Conservation (phyloP, 306 rosid species). For the Cicer cuneatum region DNA sequence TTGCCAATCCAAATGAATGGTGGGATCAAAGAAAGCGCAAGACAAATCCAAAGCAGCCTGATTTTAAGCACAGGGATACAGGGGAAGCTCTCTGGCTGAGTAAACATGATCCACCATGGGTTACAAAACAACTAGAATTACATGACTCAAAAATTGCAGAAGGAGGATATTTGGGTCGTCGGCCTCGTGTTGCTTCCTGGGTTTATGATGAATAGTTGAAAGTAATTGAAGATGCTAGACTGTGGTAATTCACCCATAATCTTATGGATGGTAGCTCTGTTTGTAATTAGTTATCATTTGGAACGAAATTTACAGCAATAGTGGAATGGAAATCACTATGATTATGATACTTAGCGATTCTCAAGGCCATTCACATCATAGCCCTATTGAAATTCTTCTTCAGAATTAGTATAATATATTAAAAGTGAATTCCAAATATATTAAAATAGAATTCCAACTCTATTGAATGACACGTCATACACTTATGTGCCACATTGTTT, state of each 20-base stretch:
- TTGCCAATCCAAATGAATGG: slow-evolving; percentile 79
- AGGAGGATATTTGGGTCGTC: slow-evolving; percentile 39
- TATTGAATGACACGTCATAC: too few species aligned
- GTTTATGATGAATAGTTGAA: slow-evolving; percentile 56
- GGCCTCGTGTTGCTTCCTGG: slow-evolving; percentile 60
- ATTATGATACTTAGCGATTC: slow-evolving; percentile 17
- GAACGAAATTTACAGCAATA: not conserved
- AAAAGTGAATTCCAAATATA: too few species aligned
- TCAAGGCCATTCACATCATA: slow-evolving; percentile 28
- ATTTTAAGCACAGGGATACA: slow-evolving; percentile 77
- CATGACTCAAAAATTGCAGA: slow-evolving; percentile 53
- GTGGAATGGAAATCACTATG: not conserved
- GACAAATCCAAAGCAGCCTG: slow-evolving; percentile 58
- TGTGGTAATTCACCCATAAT: slow-evolving; percentile 24
- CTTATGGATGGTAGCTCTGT: slow-evolving; percentile 11
- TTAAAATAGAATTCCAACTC: too few species aligned
- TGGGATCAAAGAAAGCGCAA: slow-evolving; percentile 76
- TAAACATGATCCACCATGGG: slow-evolving; percentile 80
- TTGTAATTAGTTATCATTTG: not conserved
- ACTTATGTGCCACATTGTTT: too few species aligned
- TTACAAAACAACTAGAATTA: slow-evolving; percentile 67
- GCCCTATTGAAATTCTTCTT: slow-evolving; percentile 8
- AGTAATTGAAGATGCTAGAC: slow-evolving; percentile 5
- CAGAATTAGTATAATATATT: too few species aligned
- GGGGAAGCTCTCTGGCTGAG: slow-evolving; percentile 75